These are phyloP conservation scores for Paecilomyces niveus DNA, from an alignment of 2,329 filamentous ascomycete species.

Conservation along the genomic window DNA sequence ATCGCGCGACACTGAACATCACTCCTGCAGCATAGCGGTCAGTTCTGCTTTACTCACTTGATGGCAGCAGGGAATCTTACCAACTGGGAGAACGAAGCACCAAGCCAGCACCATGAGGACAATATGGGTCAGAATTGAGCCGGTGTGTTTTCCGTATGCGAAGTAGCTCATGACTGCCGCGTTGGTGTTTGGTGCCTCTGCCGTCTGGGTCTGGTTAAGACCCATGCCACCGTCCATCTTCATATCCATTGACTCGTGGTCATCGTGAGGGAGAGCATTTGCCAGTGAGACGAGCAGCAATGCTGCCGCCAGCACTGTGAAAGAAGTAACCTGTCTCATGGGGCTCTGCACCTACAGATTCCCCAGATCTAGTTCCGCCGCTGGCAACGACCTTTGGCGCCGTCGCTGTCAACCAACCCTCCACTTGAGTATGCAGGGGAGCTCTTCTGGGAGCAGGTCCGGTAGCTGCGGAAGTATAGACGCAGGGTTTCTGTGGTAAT, in stretches of 20 bases:
- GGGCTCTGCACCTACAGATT: not conserved
- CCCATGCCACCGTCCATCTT: conserved; percentile 9
- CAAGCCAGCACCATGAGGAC: conserved; percentile 63
- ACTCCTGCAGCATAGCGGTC: conserved; percentile 49
- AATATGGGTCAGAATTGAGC: conserved; percentile 61
- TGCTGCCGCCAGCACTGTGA: conserved; percentile 19
- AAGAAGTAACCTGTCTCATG: conserved; percentile 18
- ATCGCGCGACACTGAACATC: conserved; percentile 77
- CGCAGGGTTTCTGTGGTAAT: not conserved
- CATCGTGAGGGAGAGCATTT: conserved; percentile 26
- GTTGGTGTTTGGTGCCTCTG: conserved; percentile 12
- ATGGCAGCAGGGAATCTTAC: conserved; percentile 42
- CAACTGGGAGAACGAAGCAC: conserved; percentile 65
- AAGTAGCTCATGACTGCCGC: conserved; percentile 36
- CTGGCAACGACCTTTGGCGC: not conserved
- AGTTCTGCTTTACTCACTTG: conserved; percentile 1
- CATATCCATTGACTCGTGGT: conserved; percentile 19
- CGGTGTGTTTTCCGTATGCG: conserved; percentile 31
- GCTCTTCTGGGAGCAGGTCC: not conserved
- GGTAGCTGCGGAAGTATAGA: not conserved
- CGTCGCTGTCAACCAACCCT: not conserved
- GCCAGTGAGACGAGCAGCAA: conserved; percentile 22
- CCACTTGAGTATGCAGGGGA: not conserved
- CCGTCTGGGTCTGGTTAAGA: conserved; percentile 17
- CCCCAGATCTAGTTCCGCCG: not conserved